Percentiles rank a stretch among this genome's conserved stretches.
Conservation (phyloP, 805 yeast species). For the Wilhelminamyces savonicus region DNA sequence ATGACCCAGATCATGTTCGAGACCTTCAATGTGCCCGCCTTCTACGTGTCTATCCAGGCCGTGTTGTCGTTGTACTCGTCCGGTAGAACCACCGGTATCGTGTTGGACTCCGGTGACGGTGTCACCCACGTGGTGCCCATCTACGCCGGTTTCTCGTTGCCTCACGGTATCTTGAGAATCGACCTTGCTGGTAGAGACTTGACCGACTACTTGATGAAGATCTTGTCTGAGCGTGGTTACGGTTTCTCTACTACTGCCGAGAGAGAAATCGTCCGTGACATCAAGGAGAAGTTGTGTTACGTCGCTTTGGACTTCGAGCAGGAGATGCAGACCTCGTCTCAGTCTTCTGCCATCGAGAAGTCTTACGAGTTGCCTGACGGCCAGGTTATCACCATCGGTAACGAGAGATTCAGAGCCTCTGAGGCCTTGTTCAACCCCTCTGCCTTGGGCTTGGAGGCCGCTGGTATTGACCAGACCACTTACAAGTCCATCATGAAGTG, state of each 20-base stretch:
- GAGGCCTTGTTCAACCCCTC: conserved; percentile 99
- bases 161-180: conserved; percentile 97
- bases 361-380: conserved; percentile 99
- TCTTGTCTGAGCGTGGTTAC: conserved; percentile 98
- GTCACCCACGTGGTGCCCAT: conserved; percentile 99
- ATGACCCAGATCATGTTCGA: conserved; percentile 99
- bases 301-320: conserved; percentile 99
- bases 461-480: conserved; percentile 98
- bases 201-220: conserved; percentile 98
- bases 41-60: conserved; percentile 98
- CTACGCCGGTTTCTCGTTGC: conserved; percentile 98
- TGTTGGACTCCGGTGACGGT: conserved; percentile 99
- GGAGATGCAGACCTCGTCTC: conserved; percentile 98
- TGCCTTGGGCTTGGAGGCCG: conserved; percentile 83
- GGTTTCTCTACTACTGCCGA: conserved; percentile 98
- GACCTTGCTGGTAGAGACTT: conserved; percentile 99
- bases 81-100: conserved; percentile 99
- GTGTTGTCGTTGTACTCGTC: conserved; percentile 96
- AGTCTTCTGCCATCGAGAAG: conserved; percentile 96
- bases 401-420: conserved; percentile 99
- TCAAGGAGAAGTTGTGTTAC: conserved; percentile 98
- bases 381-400: conserved; percentile 98
- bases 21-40: conserved; percentile 99
- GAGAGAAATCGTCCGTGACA: conserved; percentile 91
- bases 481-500: conserved; percentile 95